Conservation (phyloP, 1,139 yeast genomes). For the Arxiozyma bovina region DNA sequence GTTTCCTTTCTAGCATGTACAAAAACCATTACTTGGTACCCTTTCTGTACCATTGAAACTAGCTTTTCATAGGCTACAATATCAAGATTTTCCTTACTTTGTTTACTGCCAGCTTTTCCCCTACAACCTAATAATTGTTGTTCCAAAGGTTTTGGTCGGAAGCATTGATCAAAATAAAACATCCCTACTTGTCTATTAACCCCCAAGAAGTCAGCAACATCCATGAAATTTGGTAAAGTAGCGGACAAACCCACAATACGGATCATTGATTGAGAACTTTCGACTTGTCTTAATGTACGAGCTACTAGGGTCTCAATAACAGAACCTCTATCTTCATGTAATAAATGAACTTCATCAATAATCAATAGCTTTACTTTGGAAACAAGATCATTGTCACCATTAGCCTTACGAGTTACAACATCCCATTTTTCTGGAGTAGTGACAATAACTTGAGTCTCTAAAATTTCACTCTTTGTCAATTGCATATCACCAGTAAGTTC, state of each 20-base stretch:
- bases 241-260: constrained; percentile 96
- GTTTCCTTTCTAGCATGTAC: constrained; percentile 96
- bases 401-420: constrained; percentile 82
- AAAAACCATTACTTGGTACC: constrained; percentile 91
- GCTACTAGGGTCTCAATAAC: constrained; percentile 95
- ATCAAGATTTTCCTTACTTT: constrained; percentile 71
- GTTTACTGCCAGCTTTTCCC: constrained; percentile 71
- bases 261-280: constrained; percentile 86
- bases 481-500: constrained; percentile 98
- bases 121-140: constrained; percentile 82
- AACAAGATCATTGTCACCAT: constrained; percentile 77
- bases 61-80: constrained; percentile 70
- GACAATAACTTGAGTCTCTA: constrained; percentile 81
- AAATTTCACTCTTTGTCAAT: constrained; percentile 71
- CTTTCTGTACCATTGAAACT: constrained; percentile 54
- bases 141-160: constrained; percentile 87
- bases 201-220: constrained; percentile 91
- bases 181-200: constrained; percentile 84
- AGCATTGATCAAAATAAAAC: constrained; percentile 89
- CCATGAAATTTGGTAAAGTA: constrained; percentile 85
- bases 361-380: constrained; percentile 76
- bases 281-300: constrained; percentile 89
- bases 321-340: constrained; percentile 97
- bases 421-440: constrained; percentile 99
- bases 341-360: constrained; percentile 91